These are phyloP conservation scores for Syncephalastrum contaminatum DNA, from an alignment of 371 early-diverging fungal species.

Conservation along the genomic window DNA sequence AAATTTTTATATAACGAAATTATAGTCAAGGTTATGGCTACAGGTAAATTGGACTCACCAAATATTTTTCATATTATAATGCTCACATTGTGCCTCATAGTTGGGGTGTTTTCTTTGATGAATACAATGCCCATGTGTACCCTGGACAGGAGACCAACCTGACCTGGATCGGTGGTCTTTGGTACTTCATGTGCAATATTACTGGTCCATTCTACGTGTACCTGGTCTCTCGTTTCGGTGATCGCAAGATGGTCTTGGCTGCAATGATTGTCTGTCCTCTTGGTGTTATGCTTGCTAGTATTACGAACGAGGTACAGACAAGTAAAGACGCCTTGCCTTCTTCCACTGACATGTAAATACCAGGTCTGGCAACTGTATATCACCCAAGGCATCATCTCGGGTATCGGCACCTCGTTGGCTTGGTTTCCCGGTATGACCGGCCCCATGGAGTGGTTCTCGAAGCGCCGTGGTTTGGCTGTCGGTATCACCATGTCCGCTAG, in stretches of 20 bases:
- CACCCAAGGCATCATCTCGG: slow-evolving; percentile 23
- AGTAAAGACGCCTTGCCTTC: not conserved
- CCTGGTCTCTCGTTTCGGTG: slow-evolving; percentile 36
- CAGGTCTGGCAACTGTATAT: slow-evolving; percentile 27
- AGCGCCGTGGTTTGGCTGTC: slow-evolving; percentile 18
- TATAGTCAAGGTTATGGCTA: slow-evolving; percentile 31
- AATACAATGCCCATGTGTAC: slow-evolving; percentile 31
- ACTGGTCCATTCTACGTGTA: slow-evolving; percentile 41
- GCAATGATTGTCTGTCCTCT: slow-evolving; percentile 46
- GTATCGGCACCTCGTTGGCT: slow-evolving; percentile 13
- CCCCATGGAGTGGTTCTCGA: slow-evolving; percentile 17
- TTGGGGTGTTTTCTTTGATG: slow-evolving; percentile 36
- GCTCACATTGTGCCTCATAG: slow-evolving; percentile 28
- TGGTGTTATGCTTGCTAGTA: slow-evolving; percentile 36
- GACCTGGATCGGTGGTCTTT: slow-evolving; percentile 46
- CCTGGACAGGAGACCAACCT: slow-evolving; percentile 27
- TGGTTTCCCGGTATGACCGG: slow-evolving; percentile 17
- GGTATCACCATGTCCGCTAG: slow-evolving; percentile 43
- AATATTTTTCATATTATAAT: not conserved
- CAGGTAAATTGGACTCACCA: slow-evolving; percentile 8
- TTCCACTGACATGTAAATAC: not conserved
- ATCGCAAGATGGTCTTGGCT: slow-evolving; percentile 8
- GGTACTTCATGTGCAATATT: slow-evolving; percentile 32
- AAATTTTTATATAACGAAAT: no score
- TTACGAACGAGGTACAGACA: slow-evolving; percentile 12